A percentile compares a stretch with the other conserved stretches of the same genome.
Evolutionary conservation across 805 yeast species (phyloP).

Genomic region (Cyberlindnera mississippiensis): DNA sequence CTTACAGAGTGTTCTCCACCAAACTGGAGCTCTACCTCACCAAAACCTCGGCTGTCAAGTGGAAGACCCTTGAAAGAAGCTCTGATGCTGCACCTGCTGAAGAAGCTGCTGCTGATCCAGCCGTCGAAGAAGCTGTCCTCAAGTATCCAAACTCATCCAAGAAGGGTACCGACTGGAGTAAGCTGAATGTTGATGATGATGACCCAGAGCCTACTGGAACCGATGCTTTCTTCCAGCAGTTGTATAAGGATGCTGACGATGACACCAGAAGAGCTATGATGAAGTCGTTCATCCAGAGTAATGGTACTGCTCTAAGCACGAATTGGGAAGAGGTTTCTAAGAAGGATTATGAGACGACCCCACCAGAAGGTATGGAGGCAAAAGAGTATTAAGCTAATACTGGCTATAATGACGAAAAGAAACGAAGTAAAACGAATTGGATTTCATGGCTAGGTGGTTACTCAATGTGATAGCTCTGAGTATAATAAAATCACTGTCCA

Average conservation of each 20-base stretch:
- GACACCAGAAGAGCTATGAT: constrained; percentile 92
- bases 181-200: constrained; percentile 43
- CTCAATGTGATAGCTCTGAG: not conserved
- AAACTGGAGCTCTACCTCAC: constrained; percentile 67
- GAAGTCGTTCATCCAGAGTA: constrained; percentile 91
- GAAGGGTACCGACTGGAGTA: constrained; percentile 67
- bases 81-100: constrained; percentile 1
- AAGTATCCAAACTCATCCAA: constrained; percentile 63
- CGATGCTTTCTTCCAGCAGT: constrained; percentile 66
- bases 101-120: constrained; percentile 7
- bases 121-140: constrained; percentile 3
- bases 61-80: constrained; percentile 46
- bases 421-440: not conserved
- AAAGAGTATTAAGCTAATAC: constrained; percentile 15
- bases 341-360: constrained; percentile 40
- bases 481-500: constrained; percentile 5
- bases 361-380: constrained; percentile 26
- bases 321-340: constrained; percentile 85
- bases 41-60: constrained; percentile 44
- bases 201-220: constrained; percentile 46
- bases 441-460: not conserved
- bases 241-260: constrained; percentile 78
- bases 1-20: constrained; percentile 55
- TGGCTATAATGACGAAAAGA: too few species aligned
- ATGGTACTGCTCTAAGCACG: constrained; percentile 90